phyloP scores from a whole-genome alignment of 176 grass and related monocot species.

The Areca catechu region DNA sequence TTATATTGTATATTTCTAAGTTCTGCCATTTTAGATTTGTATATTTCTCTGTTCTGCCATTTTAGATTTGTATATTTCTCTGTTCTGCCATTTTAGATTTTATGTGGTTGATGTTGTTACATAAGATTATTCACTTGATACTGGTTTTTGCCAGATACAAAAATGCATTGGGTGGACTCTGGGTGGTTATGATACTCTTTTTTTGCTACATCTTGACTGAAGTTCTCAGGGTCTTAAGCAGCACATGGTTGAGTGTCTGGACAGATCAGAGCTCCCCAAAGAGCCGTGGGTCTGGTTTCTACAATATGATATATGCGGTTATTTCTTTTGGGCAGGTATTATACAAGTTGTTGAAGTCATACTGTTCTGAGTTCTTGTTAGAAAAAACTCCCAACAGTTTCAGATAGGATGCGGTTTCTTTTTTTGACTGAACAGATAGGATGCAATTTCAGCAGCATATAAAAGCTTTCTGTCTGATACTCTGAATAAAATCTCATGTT shows the following conservation, averaged over 20 bases:
- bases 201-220: slow-evolving; percentile 75
- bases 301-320: slow-evolving; percentile 75
- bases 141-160: slow-evolving; percentile 63
- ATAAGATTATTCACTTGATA: slow-evolving; percentile 12
- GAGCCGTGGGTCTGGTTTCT: slow-evolving; percentile 54
- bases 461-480: no score
- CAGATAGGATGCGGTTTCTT: no score
- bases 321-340: slow-evolving; percentile 83
- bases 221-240: slow-evolving; percentile 88
- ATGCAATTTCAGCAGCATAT: no score
- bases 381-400: no score
- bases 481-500: slow-evolving; percentile 2
- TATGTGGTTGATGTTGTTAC: slow-evolving; percentile 10
- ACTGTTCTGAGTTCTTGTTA: no score
- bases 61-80: no score
- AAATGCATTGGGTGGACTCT: slow-evolving; percentile 82
- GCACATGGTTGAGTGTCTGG: slow-evolving; percentile 93
- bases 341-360: background rate
- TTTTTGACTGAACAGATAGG: no score
- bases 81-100: background rate
- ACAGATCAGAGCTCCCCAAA: slow-evolving; percentile 78
- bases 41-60: no score
- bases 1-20: no score
- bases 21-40: background rate
- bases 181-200: slow-evolving; percentile 67